phyloP scores from a whole-genome alignment of 495 filamentous ascomycete genomes.

The Rusavskia elegans region DNA sequence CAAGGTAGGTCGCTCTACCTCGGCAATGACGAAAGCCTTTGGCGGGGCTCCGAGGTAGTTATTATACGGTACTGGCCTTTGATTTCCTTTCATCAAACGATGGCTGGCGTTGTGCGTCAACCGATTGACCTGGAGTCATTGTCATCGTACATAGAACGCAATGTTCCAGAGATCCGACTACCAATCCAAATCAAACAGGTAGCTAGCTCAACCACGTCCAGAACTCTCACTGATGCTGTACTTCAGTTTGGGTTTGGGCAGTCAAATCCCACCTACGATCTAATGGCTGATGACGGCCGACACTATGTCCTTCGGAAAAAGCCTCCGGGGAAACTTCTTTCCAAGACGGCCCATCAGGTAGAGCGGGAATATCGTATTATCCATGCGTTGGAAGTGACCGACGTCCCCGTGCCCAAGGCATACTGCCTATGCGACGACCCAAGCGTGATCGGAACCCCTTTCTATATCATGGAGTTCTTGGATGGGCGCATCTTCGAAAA shows the following conservation, averaged over 20 bases:
- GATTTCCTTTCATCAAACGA: constrained; percentile 18
- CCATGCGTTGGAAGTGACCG: constrained; percentile 57
- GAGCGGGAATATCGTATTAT: constrained; percentile 91
- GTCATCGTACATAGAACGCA: constrained; percentile 56
- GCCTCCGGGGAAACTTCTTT: constrained; percentile 79
- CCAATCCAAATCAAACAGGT: constrained; percentile 86
- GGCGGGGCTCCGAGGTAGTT: too few relatives aligned
- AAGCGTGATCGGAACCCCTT: constrained; percentile 67
- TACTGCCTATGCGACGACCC: constrained; percentile 76
- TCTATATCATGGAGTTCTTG: constrained; percentile 93
- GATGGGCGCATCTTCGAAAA: constrained; percentile 87
- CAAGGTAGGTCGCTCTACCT: too few relatives aligned
- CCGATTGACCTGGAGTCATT: constrained; percentile 67
- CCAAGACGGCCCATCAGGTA: constrained; percentile 86
- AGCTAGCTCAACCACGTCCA: neutral
- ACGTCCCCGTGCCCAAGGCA: constrained; percentile 75
- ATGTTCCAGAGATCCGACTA: constrained; percentile 63
- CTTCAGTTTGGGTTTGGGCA: constrained; percentile 86
- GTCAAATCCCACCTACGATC: constrained; percentile 89
- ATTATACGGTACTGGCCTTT: too few relatives aligned
- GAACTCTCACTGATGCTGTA: constrained; percentile 1
- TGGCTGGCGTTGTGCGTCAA: constrained; percentile 82
- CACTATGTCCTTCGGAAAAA: constrained; percentile 89
- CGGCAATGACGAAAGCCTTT: too few relatives aligned
- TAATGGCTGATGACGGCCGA: constrained; percentile 48